Evolutionary conservation across 345 rosid species (phyloP).

Genomic region (Hibiscus mutabilis): DNA sequence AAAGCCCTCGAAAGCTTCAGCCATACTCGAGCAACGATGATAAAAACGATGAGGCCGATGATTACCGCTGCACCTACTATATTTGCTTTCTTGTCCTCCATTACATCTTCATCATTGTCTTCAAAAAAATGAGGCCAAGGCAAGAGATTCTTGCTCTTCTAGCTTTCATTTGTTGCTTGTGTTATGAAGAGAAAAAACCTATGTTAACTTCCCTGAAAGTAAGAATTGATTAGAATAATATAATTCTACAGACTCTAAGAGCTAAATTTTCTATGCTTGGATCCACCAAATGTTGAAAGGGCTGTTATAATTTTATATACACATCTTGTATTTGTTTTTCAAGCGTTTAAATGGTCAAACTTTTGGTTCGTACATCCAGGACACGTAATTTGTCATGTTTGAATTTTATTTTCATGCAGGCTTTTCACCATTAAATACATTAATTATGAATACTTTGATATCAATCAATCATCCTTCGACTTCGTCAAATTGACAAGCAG

Average conservation of each 20-base stretch:
- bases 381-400: neutral
- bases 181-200: neutral
- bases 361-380: neutral
- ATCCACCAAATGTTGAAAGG: neutral
- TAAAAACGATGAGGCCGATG: conserved; percentile 29
- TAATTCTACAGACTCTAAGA: too few relatives aligned
- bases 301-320: neutral
- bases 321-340: too few relatives aligned
- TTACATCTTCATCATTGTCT: conserved; percentile 25
- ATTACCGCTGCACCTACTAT: conserved; percentile 27
- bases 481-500: neutral
- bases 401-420: neutral
- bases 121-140: too few relatives aligned
- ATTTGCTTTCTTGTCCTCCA: conserved; percentile 71
- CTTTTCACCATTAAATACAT: conserved; percentile 3
- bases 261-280: neutral
- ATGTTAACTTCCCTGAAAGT: neutral
- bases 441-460: neutral
- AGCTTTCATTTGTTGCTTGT: neutral
- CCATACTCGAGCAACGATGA: conserved; percentile 34
- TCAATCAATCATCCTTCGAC: neutral
- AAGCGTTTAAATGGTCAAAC: neutral
- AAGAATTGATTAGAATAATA: neutral
- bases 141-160: neutral
- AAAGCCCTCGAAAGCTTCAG: conserved; percentile 54